These are phyloP conservation scores for Cantharellus cinnabarinus DNA, from an alignment of 768 basidiomycete genomes.

Conservation along the genomic window DNA sequence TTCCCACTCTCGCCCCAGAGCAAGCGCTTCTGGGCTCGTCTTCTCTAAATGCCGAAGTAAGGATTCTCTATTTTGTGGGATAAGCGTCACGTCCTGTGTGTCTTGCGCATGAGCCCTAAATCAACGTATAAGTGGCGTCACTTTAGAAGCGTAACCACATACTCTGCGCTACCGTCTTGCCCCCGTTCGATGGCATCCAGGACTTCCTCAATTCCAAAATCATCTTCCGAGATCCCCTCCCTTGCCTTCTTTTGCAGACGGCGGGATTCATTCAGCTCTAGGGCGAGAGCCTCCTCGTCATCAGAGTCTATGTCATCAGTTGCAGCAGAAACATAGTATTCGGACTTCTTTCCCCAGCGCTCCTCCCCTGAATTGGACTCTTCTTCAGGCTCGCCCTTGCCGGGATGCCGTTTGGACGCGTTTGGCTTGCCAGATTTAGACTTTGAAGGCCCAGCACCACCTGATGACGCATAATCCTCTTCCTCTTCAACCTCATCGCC, in stretches of 20 bases:
- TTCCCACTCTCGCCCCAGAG: conserved; percentile 69
- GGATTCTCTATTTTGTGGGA: conserved; percentile 21
- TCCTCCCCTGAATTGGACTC: conserved; percentile 29
- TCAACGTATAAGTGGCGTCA: not conserved
- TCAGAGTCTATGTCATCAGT: conserved; percentile 47
- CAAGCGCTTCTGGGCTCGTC: conserved; percentile 56
- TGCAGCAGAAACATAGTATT: conserved; percentile 74
- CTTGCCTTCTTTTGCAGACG: conserved; percentile 57
- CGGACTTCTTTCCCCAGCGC: conserved; percentile 63
- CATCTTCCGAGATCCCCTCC: conserved; percentile 50
- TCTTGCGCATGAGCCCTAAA: not conserved
- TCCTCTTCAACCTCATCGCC: conserved; percentile 19
- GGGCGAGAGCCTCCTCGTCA: conserved; percentile 71
- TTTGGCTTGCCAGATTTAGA: conserved; percentile 13
- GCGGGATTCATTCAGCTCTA: conserved; percentile 75
- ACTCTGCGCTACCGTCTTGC: conserved; percentile 10
- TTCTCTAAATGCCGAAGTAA: conserved; percentile 51
- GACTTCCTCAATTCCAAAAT: conserved; percentile 61
- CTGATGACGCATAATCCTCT: conserved; percentile 18
- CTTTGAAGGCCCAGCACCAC: conserved; percentile 8
- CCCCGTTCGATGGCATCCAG: conserved; percentile 15
- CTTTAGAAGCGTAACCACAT: conserved; percentile 7
- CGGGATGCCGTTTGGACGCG: conserved; percentile 9
- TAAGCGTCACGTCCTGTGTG: conserved; percentile 2
- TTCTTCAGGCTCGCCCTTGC: conserved; percentile 6